Conservation (phyloP, 371 early-diverging fungal genomes). For the Entomophthora muscae region DNA sequence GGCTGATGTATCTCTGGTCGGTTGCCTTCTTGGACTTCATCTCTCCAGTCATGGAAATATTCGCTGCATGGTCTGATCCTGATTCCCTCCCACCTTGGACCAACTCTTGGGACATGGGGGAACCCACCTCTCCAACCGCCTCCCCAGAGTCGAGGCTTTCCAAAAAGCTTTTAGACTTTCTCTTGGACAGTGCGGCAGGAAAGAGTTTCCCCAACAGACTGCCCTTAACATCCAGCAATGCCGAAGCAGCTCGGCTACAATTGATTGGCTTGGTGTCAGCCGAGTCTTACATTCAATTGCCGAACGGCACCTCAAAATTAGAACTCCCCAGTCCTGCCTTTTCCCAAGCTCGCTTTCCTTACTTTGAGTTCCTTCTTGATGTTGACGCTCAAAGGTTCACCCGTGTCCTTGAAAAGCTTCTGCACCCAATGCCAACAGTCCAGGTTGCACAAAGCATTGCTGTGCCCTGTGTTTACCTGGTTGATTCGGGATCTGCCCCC, state of each 20-base stretch:
- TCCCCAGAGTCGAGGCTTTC: not conserved
- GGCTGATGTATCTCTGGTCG: not conserved
- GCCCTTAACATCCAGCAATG: not conserved
- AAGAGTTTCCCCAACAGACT: not conserved
- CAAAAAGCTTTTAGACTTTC: not conserved
- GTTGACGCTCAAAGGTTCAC: not conserved
- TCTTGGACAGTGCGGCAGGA: not conserved
- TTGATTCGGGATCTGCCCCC: not conserved
- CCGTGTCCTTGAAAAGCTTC: not conserved
- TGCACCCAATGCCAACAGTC: not conserved
- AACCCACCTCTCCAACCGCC: not conserved
- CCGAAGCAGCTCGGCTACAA: not conserved
- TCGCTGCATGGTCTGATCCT: not conserved
- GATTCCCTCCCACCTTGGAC: not conserved
- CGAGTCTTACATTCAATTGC: not conserved
- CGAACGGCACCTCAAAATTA: not conserved
- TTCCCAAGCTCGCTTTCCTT: not conserved
- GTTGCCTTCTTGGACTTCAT: constrained; percentile 3
- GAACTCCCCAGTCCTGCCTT: not conserved
- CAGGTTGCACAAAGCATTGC: not conserved
- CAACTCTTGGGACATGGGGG: not conserved
- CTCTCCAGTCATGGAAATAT: not conserved
- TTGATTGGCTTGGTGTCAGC: not conserved
- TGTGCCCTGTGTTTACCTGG: not conserved
- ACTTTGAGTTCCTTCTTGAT: not conserved